Conservation (phyloP, 192 early-diverging fungal species). For the Spizellomyces punctatus region DNA sequence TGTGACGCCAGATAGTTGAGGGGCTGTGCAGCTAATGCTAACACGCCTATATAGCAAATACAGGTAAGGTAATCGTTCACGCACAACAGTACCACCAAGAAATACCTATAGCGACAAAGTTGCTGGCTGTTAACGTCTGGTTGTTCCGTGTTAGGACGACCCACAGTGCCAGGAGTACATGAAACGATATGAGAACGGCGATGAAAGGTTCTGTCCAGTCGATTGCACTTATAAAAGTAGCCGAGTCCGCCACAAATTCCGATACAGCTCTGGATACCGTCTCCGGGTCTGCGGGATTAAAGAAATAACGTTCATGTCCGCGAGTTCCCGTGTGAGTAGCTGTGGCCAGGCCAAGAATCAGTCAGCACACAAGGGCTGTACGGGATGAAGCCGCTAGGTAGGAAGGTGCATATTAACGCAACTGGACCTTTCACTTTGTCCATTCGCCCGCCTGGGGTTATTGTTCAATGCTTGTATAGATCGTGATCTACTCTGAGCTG, state of each 20-base stretch:
- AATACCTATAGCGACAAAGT: constrained; percentile 19
- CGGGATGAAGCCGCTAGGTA: too few relatives aligned
- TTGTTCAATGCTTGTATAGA: too few relatives aligned
- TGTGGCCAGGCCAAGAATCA: too few relatives aligned
- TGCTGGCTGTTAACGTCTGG: constrained; percentile 6
- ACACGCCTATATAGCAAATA: constrained; percentile 17
- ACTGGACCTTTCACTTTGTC: too few relatives aligned
- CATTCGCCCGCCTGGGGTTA: too few relatives aligned
- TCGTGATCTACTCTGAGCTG: too few relatives aligned
- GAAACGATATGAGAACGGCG: constrained; percentile 18
- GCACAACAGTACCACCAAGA: neutral
- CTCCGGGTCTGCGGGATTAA: too few relatives aligned
- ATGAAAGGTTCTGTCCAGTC: constrained; percentile 45
- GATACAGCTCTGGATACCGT: too few relatives aligned
- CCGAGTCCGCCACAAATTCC: neutral
- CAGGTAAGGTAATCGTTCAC: neutral
- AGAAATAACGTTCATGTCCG: too few relatives aligned
- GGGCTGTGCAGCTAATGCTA: constrained; percentile 20
- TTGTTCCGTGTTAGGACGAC: constrained; percentile 6
- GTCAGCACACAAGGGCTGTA: too few relatives aligned
- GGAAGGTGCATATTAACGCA: too few relatives aligned
- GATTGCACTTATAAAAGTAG: constrained; percentile 6
- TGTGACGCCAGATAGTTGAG: constrained; percentile 30
- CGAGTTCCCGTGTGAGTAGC: too few relatives aligned
- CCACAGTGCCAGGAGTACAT: constrained; percentile 25